Conservation (phyloP, 2,329 filamentous ascomycete species). For the Cordyceps tenuipes region DNA sequence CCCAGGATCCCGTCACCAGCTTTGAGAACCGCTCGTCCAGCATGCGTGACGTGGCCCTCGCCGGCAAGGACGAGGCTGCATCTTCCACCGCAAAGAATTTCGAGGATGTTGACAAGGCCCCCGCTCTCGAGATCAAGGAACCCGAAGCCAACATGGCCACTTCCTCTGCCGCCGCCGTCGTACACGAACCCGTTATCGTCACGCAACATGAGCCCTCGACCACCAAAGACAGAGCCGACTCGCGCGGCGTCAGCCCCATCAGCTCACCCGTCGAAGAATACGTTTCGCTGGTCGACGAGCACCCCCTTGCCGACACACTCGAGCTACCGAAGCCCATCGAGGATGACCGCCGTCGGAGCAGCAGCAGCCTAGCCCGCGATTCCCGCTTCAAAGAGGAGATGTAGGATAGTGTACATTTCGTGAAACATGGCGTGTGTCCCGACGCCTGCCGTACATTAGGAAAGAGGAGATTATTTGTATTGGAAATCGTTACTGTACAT, state of each 20-base stretch:
- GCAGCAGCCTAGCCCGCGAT: conserved; percentile 43
- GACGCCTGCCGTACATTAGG: background rate
- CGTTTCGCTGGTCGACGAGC: conserved; percentile 12
- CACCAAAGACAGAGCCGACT: conserved; percentile 18
- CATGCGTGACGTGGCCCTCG: conserved; percentile 39
- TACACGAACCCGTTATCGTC: background rate
- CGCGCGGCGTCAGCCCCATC: conserved; percentile 29
- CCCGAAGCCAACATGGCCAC: conserved; percentile 13
- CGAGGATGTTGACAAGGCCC: background rate
- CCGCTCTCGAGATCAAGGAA: conserved; percentile 22
- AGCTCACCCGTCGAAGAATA: conserved; percentile 40
- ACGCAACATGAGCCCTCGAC: background rate
- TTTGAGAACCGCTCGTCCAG: conserved; percentile 34
- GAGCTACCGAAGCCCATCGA: conserved; percentile 28
- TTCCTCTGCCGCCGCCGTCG: background rate
- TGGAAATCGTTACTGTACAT: background rate
- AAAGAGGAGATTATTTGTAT: background rate
- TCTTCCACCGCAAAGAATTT: conserved; percentile 12
- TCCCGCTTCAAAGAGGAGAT: conserved; percentile 54
- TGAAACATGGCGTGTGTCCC: background rate
- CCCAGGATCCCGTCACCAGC: conserved; percentile 31
- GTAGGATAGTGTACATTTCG: conserved; percentile 12
- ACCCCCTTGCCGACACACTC: conserved; percentile 2
- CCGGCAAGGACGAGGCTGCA: conserved; percentile 26
- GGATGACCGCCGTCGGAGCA: conserved; percentile 30